These are phyloP conservation scores for Aulographum hederae DNA, from an alignment of 2,329 filamentous ascomycete species.

Conservation along the genomic window DNA sequence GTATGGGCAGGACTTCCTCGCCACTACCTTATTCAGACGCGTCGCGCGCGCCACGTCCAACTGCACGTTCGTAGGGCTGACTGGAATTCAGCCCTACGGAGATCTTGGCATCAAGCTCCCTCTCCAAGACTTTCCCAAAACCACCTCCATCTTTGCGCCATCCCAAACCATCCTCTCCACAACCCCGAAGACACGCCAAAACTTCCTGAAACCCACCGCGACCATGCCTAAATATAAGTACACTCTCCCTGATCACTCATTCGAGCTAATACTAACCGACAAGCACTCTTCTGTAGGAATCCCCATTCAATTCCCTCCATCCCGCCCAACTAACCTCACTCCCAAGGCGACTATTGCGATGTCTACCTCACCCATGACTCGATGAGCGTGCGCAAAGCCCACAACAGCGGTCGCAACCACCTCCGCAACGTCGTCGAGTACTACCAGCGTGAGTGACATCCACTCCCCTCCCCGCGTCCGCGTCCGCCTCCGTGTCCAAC, in stretches of 20 bases:
- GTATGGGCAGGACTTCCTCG: too few relatives aligned
- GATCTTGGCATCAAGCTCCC: too few relatives aligned
- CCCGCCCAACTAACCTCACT: slow-evolving; percentile 8
- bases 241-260: slow-evolving; percentile 3
- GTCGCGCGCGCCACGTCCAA: too few relatives aligned
- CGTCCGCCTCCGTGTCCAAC: not conserved
- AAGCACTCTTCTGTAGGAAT: slow-evolving; percentile 51
- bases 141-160: too few relatives aligned
- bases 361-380: slow-evolving; percentile 99
- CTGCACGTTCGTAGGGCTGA: too few relatives aligned
- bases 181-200: too few relatives aligned
- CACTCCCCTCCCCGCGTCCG: not conserved
- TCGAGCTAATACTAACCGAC: slow-evolving; percentile 17
- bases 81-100: too few relatives aligned
- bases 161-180: not conserved
- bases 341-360: slow-evolving; percentile 84
- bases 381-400: slow-evolving; percentile 97
- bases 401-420: slow-evolving; percentile 93
- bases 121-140: too few relatives aligned
- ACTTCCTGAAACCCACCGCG: too few relatives aligned
- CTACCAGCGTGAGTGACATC: slow-evolving; percentile 80
- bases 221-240: slow-evolving; percentile 85
- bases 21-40: too few relatives aligned
- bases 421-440: slow-evolving; percentile 95
- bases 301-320: slow-evolving; percentile 5